These are phyloP conservation scores for Cytospora piceicola DNA, from an alignment of 2,329 filamentous ascomycete genomes.

Conservation along the genomic window DNA sequence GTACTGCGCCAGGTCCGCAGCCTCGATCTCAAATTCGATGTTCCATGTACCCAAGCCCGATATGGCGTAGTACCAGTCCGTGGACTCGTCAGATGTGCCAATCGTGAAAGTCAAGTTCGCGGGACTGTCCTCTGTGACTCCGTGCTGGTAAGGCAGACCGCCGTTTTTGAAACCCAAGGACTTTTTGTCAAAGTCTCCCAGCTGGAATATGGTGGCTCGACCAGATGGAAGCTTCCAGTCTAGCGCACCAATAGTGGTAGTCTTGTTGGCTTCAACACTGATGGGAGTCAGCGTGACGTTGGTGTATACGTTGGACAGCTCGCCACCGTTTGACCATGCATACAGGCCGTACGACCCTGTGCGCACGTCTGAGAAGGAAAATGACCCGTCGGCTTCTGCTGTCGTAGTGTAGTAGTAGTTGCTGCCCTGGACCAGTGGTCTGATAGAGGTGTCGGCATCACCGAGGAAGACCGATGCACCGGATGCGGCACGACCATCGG, in stretches of 20 bases:
- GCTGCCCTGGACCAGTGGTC: constrained; percentile 51
- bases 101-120: constrained; percentile 50
- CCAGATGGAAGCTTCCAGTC: constrained; percentile 45
- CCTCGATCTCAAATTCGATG: constrained; percentile 37
- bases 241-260: constrained; percentile 44
- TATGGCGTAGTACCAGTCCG: constrained; percentile 56
- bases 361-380: constrained; percentile 49
- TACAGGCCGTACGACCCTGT: constrained; percentile 51
- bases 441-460: constrained; percentile 49
- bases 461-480: constrained; percentile 55
- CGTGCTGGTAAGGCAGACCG: constrained; percentile 50
- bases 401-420: constrained; percentile 55
- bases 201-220: constrained; percentile 50
- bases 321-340: constrained; percentile 54
- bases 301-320: constrained; percentile 49
- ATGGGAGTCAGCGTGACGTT: constrained; percentile 48
- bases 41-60: constrained; percentile 44
- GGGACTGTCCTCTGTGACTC: constrained; percentile 48
- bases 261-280: constrained; percentile 40
- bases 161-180: constrained; percentile 49
- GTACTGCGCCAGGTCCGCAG: constrained; percentile 15
- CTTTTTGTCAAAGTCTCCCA: constrained; percentile 53
- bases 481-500: constrained; percentile 51
- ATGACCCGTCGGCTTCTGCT: constrained; percentile 47
- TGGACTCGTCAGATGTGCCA: constrained; percentile 39